Conservation (phyloP, 2,329 filamentous ascomycete genomes). For the Microascus cirrosus region DNA sequence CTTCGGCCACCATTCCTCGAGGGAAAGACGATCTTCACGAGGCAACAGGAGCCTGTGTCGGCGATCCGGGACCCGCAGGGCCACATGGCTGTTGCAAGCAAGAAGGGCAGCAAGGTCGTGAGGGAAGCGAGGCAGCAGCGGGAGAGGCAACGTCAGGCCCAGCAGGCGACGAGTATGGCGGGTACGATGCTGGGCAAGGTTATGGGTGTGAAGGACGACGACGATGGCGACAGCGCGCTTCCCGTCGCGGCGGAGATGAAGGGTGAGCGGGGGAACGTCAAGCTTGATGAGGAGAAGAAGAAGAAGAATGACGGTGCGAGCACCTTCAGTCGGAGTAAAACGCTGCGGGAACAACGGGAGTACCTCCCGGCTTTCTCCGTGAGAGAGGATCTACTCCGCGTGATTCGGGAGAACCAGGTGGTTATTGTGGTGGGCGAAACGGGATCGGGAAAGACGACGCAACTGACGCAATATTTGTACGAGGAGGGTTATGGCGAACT, state of each 20-base stretch:
- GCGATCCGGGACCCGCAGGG: constrained; percentile 90
- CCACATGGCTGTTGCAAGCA: constrained; percentile 96
- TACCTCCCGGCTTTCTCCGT: constrained; percentile 94
- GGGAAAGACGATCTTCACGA: constrained; percentile 91
- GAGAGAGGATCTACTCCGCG: constrained; percentile 78
- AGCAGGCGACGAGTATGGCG: constrained; percentile 85
- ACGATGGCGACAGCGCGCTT: constrained; percentile 79
- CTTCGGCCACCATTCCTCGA: constrained; percentile 90
- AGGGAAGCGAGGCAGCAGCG: constrained; percentile 84
- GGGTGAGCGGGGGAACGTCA: constrained; percentile 37
- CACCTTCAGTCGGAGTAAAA: constrained; percentile 87
- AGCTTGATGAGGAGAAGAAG: constrained; percentile 9
- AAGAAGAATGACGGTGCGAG: constrained; percentile 62
- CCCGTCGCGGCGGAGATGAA: constrained; percentile 56
- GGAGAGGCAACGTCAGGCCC: constrained; percentile 86
- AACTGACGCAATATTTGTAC: constrained; percentile 89
- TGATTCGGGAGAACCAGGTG: constrained; percentile 95
- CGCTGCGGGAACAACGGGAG: constrained; percentile 80
- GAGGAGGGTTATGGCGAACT: constrained; percentile 85
- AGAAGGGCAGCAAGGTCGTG: constrained; percentile 89
- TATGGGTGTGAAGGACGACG: constrained; percentile 89
- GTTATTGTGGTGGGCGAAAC: constrained; percentile 96
- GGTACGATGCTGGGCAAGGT: constrained; percentile 89
- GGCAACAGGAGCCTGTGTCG: constrained; percentile 88
- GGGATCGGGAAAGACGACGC: constrained; percentile 94